Evolutionary conservation across 768 basidiomycete species (phyloP), one percentile per base, ranked within the genome.

Genomic region (Lyophyllum atratum): DNA sequence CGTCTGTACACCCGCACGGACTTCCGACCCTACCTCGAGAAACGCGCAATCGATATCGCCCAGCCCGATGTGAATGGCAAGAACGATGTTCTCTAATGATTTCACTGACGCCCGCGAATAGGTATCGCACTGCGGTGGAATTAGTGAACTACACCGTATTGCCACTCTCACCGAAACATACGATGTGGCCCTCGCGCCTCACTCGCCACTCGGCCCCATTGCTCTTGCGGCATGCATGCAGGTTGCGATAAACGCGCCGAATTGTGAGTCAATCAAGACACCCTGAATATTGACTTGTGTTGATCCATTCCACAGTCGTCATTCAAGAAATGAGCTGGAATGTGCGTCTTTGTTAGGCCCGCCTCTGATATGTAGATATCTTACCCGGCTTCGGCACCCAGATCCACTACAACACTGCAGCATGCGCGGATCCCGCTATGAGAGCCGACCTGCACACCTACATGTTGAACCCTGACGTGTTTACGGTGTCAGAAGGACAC

Each of bases 201-300:
- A 90, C 64, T 89, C 87, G 70, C 88, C 89, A 2, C 64, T 88
- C 1, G 87, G 87, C 0, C 89, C 88, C 0, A 82, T 91, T 28
- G 86, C 87, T 0, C 77, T 90, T 22, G 89, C 87, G 5, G 87
- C 87, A 21, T 86, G 84, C 63, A 80, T 89, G 42, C 85, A 89
- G 52, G 78, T 90, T 3, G 87, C 79, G 3, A 74, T 81, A 33
- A 72, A 79, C 22, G 77, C 81, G 11, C 82, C 83, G 3, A 88
- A 89, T 63, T 86, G 86, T 82, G 59, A 61, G 81, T 37, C 52
- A 11, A 12, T 21, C 15, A 39, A 21, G 33, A 50, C 29, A 53
- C 55, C 22, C 22, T 15, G 34, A 21, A 39, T 28, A n/a, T 29
- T 56, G 24, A 25, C 22, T 12, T 28, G 42, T 17, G 22, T 22